phyloP scores from a whole-genome alignment of 495 filamentous ascomycete genomes.

The Tuber aestivum region DNA sequence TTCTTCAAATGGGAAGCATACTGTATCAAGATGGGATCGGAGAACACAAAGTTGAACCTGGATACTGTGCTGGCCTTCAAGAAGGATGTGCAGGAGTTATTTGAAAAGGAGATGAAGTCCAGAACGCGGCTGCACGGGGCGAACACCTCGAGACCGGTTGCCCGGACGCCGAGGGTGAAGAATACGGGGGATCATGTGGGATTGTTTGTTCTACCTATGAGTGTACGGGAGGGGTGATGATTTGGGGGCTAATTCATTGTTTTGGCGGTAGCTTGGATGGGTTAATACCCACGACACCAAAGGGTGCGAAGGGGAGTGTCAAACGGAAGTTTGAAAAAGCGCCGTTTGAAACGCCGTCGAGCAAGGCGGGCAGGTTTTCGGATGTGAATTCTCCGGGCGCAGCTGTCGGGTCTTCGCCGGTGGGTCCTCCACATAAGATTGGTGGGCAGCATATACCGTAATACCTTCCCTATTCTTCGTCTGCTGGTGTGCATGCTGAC shows the following conservation, averaged over 20 bases:
- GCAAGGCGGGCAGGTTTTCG: slow-evolving; percentile 17
- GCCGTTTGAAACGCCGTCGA: slow-evolving; percentile 35
- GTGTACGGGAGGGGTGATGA: background rate
- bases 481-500: background rate
- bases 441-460: slow-evolving; percentile 1
- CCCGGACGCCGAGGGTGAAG: slow-evolving; percentile 24
- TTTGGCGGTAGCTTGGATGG: slow-evolving; percentile 60
- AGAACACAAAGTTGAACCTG: slow-evolving; percentile 64
- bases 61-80: slow-evolving; percentile 70
- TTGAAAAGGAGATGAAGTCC: slow-evolving; percentile 64
- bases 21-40: slow-evolving; percentile 77
- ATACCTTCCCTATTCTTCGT: slow-evolving; percentile 4
- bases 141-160: slow-evolving; percentile 47
- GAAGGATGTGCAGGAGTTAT: slow-evolving; percentile 71
- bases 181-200: slow-evolving; percentile 9
- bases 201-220: slow-evolving; percentile 20
- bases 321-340: slow-evolving; percentile 57
- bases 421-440: slow-evolving; percentile 19
- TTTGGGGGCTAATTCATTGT: slow-evolving; percentile 16
- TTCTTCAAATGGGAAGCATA: slow-evolving; percentile 99
- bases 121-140: slow-evolving; percentile 54
- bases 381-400: slow-evolving; percentile 11
- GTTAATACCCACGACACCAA: slow-evolving; percentile 61
- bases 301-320: slow-evolving; percentile 49
- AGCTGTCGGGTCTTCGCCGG: slow-evolving; percentile 20